phyloP scores from a whole-genome alignment of 106 monocot genomes.

The Allium sativum region DNA sequence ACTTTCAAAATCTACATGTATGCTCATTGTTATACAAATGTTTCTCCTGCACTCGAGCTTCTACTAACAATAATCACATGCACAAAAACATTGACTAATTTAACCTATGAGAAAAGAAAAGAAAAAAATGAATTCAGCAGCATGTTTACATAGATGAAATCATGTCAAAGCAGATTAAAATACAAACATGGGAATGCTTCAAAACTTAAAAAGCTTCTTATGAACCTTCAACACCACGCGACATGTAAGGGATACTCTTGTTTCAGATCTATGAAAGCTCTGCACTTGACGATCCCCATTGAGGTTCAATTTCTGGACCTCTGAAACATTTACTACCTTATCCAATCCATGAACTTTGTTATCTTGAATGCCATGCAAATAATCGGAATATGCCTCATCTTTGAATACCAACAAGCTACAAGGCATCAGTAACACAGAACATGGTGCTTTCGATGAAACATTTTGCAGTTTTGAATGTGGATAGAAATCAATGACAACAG shows the following conservation, averaged over 20 bases:
- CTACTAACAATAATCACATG: no score
- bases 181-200: neutral
- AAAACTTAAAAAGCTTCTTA: conserved; percentile 60
- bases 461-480: conserved; percentile 41
- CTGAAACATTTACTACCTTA: conserved; percentile 42
- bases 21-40: no score
- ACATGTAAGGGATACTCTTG: conserved; percentile 64
- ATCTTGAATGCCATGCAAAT: conserved; percentile 73
- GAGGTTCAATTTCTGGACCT: conserved; percentile 13
- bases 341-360: conserved; percentile 34
- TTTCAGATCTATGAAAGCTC: conserved; percentile 21
- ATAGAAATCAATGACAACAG: conserved; percentile 71
- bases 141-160: no score
- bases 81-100: no score
- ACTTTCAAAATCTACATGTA: no score
- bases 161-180: neutral
- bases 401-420: conserved; percentile 90
- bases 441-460: conserved; percentile 1
- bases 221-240: conserved; percentile 60
- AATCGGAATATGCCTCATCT: conserved; percentile 85
- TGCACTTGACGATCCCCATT: neutral
- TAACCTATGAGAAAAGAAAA: no score
- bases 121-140: no score
- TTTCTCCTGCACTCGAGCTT: no score
- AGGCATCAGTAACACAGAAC: conserved; percentile 67